Percentiles rank a stretch among this genome's conserved stretches.
Evolutionary conservation across 129 eudicot genomes (phyloP).

Genomic region (Centrapalus pauciflorus): DNA sequence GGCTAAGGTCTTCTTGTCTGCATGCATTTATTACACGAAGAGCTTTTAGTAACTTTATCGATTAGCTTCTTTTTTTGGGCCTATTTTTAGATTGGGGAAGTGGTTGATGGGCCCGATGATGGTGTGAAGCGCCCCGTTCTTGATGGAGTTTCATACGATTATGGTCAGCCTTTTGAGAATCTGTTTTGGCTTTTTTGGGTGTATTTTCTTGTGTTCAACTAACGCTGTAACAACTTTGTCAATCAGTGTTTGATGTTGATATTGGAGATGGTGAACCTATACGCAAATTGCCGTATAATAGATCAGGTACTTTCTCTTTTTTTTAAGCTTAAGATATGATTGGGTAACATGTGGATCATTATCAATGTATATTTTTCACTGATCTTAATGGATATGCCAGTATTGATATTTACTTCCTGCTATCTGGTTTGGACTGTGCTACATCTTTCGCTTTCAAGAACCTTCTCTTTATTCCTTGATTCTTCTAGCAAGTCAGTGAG

Average conservation of each 20-base stretch:
- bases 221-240: neutral
- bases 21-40: no score
- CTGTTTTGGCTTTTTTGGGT: conserved; percentile 8
- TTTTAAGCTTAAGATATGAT: conserved; percentile 2
- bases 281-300: conserved; percentile 93
- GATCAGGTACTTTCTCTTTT: conserved; percentile 58
- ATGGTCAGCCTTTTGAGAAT: conserved; percentile 51
- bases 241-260: conserved; percentile 91
- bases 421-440: neutral
- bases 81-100: conserved; percentile 82
- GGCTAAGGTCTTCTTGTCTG: no score
- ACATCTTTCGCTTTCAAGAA: neutral
- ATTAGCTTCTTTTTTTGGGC: neutral
- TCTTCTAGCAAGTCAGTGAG: neutral
- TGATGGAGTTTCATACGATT: conserved; percentile 85
- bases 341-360: neutral
- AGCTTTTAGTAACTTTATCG: no score
- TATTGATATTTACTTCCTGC: neutral
- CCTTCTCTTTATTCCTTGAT: neutral
- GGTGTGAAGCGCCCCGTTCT: conserved; percentile 61
- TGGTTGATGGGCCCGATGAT: conserved; percentile 97
- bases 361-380: neutral
- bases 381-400: neutral
- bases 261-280: conserved; percentile 97
- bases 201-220: conserved; percentile 5